Conservation (phyloP, 805 yeast species). For the Candida maris region DNA sequence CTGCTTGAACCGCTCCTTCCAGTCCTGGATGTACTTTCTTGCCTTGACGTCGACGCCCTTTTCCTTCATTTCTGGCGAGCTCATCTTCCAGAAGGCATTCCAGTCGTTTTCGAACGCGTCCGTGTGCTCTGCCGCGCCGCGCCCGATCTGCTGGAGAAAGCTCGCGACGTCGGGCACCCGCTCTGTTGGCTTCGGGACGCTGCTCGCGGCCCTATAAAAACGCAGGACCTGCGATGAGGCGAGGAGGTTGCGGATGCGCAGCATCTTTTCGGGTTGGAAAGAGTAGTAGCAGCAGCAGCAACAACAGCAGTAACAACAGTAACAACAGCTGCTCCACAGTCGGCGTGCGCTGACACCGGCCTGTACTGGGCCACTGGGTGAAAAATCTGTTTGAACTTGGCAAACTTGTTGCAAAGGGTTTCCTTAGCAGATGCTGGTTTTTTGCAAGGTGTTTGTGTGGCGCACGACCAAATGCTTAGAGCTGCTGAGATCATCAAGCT, state of each 20-base stretch:
- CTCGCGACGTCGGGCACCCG: constrained; percentile 65
- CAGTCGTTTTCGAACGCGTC: constrained; percentile 68
- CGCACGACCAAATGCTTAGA: no score
- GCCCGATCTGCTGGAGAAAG: constrained; percentile 76
- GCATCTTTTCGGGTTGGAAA: no score
- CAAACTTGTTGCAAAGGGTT: no score
- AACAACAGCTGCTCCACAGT: no score
- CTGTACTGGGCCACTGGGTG: no score
- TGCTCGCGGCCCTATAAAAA: neutral
- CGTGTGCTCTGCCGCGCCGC: constrained; percentile 61
- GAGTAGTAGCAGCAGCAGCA: no score
- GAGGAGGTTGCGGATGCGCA: neutral
- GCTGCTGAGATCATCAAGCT: no score
- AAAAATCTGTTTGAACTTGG: no score
- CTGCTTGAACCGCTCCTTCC: constrained; percentile 64
- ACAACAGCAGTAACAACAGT: no score
- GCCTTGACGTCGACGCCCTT: constrained; percentile 72
- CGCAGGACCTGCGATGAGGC: neutral
- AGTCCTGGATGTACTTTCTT: constrained; percentile 69
- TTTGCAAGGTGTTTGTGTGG: no score
- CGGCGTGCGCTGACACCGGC: no score
- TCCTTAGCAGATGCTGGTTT: no score
- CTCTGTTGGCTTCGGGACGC: constrained; percentile 48
- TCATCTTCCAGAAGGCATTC: constrained; percentile 59
- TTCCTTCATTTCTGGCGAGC: constrained; percentile 58